Base-by-base conservation (phyloP, 2,329 filamentous ascomycete species). In the Trichoderma sp. region DNA sequence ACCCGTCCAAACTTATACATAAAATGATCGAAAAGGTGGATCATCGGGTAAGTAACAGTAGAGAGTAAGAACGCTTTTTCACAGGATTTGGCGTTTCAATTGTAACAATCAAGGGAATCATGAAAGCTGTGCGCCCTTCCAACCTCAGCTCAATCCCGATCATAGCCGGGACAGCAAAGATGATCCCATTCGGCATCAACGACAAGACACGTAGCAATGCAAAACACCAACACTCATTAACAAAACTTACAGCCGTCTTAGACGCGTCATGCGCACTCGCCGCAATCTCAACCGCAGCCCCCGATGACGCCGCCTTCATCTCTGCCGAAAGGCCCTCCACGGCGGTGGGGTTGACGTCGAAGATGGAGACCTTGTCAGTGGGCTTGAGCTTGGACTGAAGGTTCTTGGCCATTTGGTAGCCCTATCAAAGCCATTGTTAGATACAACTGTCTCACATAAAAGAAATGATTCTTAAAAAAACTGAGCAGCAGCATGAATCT, bases 111-210 rank as follows among this genome's bases (percentile, higher is more conserved):
- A 92, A 79, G 79, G 80, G 85, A 85, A 84, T 84, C 78, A 81
- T 84, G 80, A 81, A 63, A 81, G 83, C 73, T 73, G 74, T 74
- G 69, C 72, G 70, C 36, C 71, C 73, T 53, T 82, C 84, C 82
- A 50, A 20, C n/a, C 43, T 6, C 84, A 82, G 82, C 87, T 89
- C 89, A 90, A 92, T 89, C 92, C 92, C 91, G 89, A 91, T 92
- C 90, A 92, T 90, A 84, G 82, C 86, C 84, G 79, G 78, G 81
- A 28, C 80, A 79, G 81, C 79, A 70, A 66, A 55, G 68, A 61
- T 78, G 74, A 80, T 76, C 68, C 71, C 68, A n/a, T 9, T 36
- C 43, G 13, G 20, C 23, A 69, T 63, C 67, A 55, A 34, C 4
- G 36, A n/a, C 34, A 23, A 7, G 13, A 23, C 20, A 62, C 15